phyloP scores from a whole-genome alignment of 2,329 filamentous ascomycete species.

The Zasmidium angulare region DNA sequence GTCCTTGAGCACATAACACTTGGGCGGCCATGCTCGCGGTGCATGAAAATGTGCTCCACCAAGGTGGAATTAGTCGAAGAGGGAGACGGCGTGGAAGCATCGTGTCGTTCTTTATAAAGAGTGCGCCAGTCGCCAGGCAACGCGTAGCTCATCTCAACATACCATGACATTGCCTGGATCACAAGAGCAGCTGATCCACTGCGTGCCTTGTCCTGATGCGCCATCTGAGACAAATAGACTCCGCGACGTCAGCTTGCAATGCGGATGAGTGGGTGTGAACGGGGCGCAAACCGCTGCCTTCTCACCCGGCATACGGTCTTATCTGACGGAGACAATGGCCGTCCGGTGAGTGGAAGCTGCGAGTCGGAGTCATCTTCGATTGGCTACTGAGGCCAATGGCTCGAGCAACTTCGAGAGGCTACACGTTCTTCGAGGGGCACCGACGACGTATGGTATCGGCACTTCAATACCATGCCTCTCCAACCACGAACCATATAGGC shows the following conservation, averaged over 20 bases:
- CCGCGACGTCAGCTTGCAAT: background rate
- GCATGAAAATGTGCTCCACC: constrained; percentile 2
- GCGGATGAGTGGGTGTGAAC: constrained; percentile 1
- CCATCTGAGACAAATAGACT: background rate
- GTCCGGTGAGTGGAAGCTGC: background rate
- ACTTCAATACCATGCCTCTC: background rate
- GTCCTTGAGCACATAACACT: background rate
- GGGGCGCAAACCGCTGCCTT: background rate
- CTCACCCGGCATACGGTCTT: background rate
- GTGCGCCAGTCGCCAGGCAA: background rate
- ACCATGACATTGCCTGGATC: background rate
- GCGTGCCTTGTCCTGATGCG: background rate
- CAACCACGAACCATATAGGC: background rate
- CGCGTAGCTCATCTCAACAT: constrained; percentile 1
- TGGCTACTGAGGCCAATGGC: background rate
- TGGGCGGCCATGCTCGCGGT: background rate
- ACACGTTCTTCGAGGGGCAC: background rate
- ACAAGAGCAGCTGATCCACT: constrained; percentile 1
- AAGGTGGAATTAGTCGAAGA: constrained; percentile 1
- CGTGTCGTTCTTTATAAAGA: background rate
- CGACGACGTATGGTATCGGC: background rate
- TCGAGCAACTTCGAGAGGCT: background rate
- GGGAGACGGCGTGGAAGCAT: background rate
- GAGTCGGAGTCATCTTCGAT: background rate
- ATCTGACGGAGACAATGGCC: background rate